Evolutionary conservation across 352 stramenopile genomes (phyloP).

Genomic region (Phytopythium helicoides): DNA sequence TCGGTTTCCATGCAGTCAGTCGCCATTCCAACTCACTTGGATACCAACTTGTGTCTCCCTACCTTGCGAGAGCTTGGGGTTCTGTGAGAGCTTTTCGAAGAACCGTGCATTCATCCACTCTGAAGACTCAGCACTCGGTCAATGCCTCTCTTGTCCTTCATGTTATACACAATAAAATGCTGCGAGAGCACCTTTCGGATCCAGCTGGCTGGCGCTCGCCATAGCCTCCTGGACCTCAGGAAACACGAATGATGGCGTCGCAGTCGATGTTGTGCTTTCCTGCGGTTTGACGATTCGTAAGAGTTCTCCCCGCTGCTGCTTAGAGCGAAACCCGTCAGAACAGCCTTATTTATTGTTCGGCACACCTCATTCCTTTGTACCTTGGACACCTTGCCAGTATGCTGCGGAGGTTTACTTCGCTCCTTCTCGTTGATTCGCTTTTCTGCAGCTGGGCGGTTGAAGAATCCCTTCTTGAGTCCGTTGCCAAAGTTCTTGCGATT

Average conservation of each 20-base stretch:
- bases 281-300: slow-evolving; percentile 31
- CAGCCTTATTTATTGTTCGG: too few species aligned
- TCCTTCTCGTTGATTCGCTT: slow-evolving; percentile 4
- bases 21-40: background rate
- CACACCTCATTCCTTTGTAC: too few species aligned
- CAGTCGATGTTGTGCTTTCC: slow-evolving; percentile 14
- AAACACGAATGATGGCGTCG: slow-evolving; percentile 47
- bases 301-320: slow-evolving; percentile 33
- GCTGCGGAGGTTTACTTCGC: too few species aligned
- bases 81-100: slow-evolving; percentile 60
- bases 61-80: slow-evolving; percentile 59
- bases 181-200: slow-evolving; percentile 72
- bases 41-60: background rate
- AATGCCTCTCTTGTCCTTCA: background rate
- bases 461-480: slow-evolving; percentile 77
- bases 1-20: too few species aligned
- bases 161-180: background rate
- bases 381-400: too few species aligned
- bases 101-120: slow-evolving; percentile 78
- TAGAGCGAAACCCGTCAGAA: background rate
- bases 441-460: slow-evolving; percentile 18
- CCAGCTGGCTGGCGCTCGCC: slow-evolving; percentile 52
- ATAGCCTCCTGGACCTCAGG: slow-evolving; percentile 74
- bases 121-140: slow-evolving; percentile 9
- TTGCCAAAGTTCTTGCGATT: slow-evolving; percentile 49